Percentiles rank a stretch among this genome's conserved stretches.
Evolutionary conservation across 176 grass and related monocot species (phyloP).

Genomic region (Pharus latifolius): DNA sequence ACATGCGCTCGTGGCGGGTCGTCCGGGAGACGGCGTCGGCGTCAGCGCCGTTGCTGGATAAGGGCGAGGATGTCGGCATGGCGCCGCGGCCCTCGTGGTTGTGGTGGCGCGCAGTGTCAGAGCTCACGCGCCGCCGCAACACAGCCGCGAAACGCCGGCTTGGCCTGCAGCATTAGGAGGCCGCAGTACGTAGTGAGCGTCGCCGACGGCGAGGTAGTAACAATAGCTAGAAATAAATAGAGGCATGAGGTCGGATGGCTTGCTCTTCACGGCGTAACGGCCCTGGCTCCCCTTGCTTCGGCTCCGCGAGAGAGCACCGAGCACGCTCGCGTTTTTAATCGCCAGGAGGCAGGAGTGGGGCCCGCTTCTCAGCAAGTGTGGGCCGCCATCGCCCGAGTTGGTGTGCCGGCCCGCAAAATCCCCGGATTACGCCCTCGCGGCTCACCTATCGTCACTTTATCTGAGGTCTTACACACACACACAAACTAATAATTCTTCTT

Average conservation of each 20-base stretch:
- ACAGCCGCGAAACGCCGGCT: background rate
- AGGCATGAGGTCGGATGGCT: too few species aligned
- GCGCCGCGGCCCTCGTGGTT: background rate
- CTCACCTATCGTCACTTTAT: background rate
- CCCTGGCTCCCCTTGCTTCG: background rate
- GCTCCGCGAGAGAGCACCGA: background rate
- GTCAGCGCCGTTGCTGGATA: constrained; percentile 14
- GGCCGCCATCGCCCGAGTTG: too few species aligned
- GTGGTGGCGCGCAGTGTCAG: background rate
- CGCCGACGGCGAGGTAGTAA: background rate
- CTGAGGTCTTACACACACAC: background rate
- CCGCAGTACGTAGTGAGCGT: constrained; percentile 13
- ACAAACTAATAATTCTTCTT: background rate
- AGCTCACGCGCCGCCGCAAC: constrained; percentile 13
- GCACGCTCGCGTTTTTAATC: background rate
- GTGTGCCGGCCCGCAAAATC: background rate
- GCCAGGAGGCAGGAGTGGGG: background rate
- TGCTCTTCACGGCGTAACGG: too few species aligned
- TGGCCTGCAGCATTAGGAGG: constrained; percentile 33
- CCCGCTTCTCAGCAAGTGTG: background rate
- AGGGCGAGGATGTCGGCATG: constrained; percentile 39
- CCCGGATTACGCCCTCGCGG: background rate
- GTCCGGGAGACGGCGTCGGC: constrained; percentile 7
- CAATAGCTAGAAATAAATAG: too few species aligned
- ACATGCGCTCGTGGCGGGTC: constrained; percentile 13